Conservation (phyloP, 1,284 basidiomycete genomes). For the Rhodotorula sp. region DNA sequence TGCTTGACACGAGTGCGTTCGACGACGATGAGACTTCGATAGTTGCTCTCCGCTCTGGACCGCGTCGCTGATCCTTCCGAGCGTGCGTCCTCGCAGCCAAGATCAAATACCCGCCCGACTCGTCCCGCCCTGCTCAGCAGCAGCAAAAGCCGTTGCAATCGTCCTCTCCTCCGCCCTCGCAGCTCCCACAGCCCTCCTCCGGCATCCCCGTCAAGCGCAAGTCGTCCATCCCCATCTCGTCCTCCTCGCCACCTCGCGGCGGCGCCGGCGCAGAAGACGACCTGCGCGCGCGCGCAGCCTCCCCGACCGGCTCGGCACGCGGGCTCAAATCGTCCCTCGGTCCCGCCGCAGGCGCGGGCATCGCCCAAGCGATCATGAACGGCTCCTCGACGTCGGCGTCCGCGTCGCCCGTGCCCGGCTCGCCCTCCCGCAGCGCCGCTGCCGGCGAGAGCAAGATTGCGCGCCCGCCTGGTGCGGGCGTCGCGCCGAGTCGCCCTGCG, state of each 20-base stretch:
- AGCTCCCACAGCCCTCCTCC: slow-evolving; percentile 1
- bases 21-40: background rate
- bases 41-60: too few species aligned
- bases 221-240: slow-evolving; percentile 44
- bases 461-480: background rate
- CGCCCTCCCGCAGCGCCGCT: background rate
- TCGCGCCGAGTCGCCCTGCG: slow-evolving; percentile 16
- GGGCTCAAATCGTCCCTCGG: slow-evolving; percentile 6
- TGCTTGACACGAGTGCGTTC: slow-evolving; percentile 86
- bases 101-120: slow-evolving; percentile 86
- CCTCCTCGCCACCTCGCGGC: background rate
- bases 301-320: slow-evolving; percentile 20
- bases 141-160: background rate
- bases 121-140: slow-evolving; percentile 51
- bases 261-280: background rate
- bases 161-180: background rate
- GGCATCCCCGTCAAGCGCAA: slow-evolving; percentile 41
- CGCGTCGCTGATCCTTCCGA: too few species aligned
- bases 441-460: slow-evolving; percentile 21
- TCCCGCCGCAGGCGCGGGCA: background rate
- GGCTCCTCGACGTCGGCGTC: background rate
- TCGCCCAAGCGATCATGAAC: slow-evolving; percentile 1
- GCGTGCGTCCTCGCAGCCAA: slow-evolving; percentile 61
- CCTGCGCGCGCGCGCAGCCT: slow-evolving; percentile 18
- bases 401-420: background rate